These are phyloP conservation scores for Irpex sp. DNA, from an alignment of 1,284 basidiomycete genomes.

Conservation along the genomic window DNA sequence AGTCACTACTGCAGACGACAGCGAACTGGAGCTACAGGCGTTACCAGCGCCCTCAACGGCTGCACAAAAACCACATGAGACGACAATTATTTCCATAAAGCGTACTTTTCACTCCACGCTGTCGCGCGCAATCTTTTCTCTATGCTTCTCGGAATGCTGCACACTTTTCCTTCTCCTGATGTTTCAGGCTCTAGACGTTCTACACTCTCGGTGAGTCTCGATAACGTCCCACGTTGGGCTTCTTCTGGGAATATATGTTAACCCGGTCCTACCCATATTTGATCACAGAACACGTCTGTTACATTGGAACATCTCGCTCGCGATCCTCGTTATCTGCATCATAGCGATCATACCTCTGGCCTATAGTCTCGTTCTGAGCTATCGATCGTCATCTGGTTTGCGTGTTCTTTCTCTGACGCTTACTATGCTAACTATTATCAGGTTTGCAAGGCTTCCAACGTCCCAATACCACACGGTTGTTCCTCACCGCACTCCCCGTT, in stretches of 20 bases:
- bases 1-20: conserved; percentile 19
- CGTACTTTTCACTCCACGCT: conserved; percentile 48
- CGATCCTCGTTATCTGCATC: conserved; percentile 50
- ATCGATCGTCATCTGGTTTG: conserved; percentile 19
- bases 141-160: conserved; percentile 67
- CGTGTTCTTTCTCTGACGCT: conserved; percentile 7
- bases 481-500: conserved; percentile 49
- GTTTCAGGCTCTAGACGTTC: conserved; percentile 53
- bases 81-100: conserved; percentile 20
- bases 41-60: conserved; percentile 43
- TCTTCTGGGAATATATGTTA: not conserved
- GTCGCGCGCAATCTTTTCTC: conserved; percentile 53
- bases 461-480: conserved; percentile 31
- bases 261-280: not conserved
- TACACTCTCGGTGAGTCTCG: conserved; percentile 41
- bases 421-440: conserved; percentile 11
- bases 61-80: conserved; percentile 22
- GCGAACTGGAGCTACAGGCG: conserved; percentile 35
- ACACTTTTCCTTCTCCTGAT: conserved; percentile 65
- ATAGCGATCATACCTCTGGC: conserved; percentile 59
- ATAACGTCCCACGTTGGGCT: not conserved
- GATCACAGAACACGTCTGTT: conserved; percentile 48
- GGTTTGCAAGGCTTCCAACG: conserved; percentile 25
- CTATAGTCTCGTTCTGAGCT: conserved; percentile 55
- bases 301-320: conserved; percentile 63